Evolutionary conservation across 148 eudicot genomes (phyloP).

Genomic region (Cornus kousa): DNA sequence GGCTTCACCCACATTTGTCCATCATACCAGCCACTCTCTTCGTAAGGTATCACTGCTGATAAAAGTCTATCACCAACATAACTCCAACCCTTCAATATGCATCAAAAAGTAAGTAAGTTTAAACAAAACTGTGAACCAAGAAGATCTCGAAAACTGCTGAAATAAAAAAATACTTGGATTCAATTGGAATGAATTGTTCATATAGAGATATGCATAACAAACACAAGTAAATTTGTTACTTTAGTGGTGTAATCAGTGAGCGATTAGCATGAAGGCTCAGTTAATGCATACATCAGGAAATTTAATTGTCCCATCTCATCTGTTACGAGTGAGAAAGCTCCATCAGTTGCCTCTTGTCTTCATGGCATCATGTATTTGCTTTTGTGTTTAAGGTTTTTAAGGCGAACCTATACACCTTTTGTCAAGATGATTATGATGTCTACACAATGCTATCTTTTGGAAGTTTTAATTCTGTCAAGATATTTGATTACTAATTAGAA

Average conservation of each 20-base stretch:
- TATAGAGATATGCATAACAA: neutral
- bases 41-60: slow-evolving; percentile 92
- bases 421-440: neutral
- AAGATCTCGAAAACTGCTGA: neutral
- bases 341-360: neutral
- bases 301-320: neutral
- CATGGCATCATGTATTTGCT: neutral
- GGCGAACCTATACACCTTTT: neutral
- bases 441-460: neutral
- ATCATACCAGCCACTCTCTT: slow-evolving; percentile 96
- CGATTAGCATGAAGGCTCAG: neutral
- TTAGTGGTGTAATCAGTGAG: neutral
- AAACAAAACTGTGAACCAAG: neutral
- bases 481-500: no score
- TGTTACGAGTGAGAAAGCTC: neutral
- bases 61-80: slow-evolving; percentile 92
- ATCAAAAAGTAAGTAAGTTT: neutral
- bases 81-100: slow-evolving; percentile 81
- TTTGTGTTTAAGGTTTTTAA: neutral
- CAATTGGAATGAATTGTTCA: neutral
- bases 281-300: neutral
- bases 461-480: no score
- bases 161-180: neutral
- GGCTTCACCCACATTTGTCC: slow-evolving; percentile 99
- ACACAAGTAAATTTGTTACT: neutral